A percentile compares a stretch with the other conserved stretches of the same genome.
Conservation (phyloP, 2,329 filamentous ascomycete genomes). For the Mycocentrospora acerina region DNA sequence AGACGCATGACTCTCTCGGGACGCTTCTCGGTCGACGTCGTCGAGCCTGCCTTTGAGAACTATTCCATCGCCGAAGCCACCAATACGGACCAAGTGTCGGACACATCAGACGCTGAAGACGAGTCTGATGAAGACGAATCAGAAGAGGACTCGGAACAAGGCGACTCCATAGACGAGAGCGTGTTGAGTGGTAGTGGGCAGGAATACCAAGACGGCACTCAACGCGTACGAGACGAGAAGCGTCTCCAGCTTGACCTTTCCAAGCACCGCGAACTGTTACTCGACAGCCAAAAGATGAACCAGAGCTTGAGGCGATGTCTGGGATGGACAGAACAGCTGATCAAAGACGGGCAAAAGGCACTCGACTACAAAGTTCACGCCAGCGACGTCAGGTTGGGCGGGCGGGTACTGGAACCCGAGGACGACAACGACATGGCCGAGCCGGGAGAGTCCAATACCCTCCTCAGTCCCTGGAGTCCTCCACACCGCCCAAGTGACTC, state of each 20-base stretch:
- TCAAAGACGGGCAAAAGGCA: conserved; percentile 84
- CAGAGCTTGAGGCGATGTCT: conserved; percentile 89
- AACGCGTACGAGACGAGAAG: conserved; percentile 73
- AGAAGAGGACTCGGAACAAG: conserved; percentile 54
- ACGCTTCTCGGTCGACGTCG: conserved; percentile 63
- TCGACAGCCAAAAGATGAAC: conserved; percentile 93
- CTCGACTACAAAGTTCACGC: conserved; percentile 78
- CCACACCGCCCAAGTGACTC: conserved; percentile 21
- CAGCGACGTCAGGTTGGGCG: conserved; percentile 79
- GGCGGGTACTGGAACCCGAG: conserved; percentile 72
- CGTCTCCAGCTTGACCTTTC: conserved; percentile 81
- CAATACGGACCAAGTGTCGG: conserved; percentile 40
- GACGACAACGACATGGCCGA: conserved; percentile 50
- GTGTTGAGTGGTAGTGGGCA: conserved; percentile 47
- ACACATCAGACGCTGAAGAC: conserved; percentile 39
- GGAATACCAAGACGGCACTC: too few species aligned
- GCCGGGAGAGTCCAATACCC: conserved; percentile 25
- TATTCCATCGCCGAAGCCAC: conserved; percentile 30
- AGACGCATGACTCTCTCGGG: conserved; percentile 83
- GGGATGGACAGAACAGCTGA: conserved; percentile 85
- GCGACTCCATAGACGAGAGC: conserved; percentile 45
- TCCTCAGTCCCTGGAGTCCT: conserved; percentile 42
- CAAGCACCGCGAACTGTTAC: conserved; percentile 83
- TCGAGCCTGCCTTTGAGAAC: conserved; percentile 50
- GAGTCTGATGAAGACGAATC: conserved; percentile 51